phyloP scores from a whole-genome alignment of 2,329 filamentous ascomycete genomes.

The Penicillium verrucosum region DNA sequence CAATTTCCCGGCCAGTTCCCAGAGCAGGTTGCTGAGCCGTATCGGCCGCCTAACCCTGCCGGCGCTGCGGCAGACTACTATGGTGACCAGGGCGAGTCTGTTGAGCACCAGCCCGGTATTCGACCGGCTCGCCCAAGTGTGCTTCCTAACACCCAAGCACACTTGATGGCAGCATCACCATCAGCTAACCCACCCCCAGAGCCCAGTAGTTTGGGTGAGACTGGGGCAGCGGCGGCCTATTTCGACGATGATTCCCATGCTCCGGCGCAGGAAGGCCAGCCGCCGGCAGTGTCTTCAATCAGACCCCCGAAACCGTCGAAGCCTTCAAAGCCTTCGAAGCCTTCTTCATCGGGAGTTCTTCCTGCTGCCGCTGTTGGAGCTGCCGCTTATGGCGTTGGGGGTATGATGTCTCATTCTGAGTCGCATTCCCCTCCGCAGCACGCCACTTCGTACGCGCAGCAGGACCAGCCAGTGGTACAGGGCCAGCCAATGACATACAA shows the following conservation, averaged over 20 bases:
- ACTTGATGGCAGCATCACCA: conserved; percentile 54
- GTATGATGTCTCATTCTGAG: conserved; percentile 26
- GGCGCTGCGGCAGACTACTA: conserved; percentile 62
- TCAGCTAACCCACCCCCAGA: conserved; percentile 55
- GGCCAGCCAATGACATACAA: not conserved
- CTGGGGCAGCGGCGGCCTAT: conserved; percentile 56
- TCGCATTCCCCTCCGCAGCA: conserved; percentile 15
- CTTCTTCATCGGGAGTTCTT: conserved; percentile 32
- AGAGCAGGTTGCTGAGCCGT: conserved; percentile 44
- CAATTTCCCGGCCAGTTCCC: conserved; percentile 61
- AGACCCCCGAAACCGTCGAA: conserved; percentile 31
- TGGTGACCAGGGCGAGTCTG: conserved; percentile 60
- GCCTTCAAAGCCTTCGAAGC: conserved; percentile 18
- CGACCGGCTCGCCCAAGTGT: conserved; percentile 52
- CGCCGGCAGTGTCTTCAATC: conserved; percentile 15
- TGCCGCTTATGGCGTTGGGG: conserved; percentile 45
- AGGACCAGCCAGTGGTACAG: not conserved
- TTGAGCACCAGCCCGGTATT: conserved; percentile 58
- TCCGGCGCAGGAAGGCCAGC: conserved; percentile 17
- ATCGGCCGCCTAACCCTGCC: conserved; percentile 46
- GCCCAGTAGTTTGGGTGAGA: conserved; percentile 50
- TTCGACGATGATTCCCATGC: conserved; percentile 35
- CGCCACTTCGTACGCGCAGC: conserved; percentile 18
- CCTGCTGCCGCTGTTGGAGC: conserved; percentile 28
- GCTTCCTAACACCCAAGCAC: conserved; percentile 54